These are phyloP conservation scores for Filosporella fistucella DNA, from an alignment of 495 filamentous ascomycete species.

Conservation along the genomic window DNA sequence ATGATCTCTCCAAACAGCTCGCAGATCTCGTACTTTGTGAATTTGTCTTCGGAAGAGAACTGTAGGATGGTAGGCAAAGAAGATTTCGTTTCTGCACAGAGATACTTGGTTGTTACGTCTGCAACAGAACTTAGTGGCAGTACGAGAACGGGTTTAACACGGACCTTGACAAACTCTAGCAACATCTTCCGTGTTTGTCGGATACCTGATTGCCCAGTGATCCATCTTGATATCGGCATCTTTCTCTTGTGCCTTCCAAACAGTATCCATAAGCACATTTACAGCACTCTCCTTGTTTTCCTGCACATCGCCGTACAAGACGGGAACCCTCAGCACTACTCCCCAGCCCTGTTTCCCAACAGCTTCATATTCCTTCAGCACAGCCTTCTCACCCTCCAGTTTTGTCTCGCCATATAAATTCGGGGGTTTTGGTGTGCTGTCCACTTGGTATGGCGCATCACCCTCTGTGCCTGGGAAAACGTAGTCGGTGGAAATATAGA, in stretches of 20 bases:
- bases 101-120: conserved; percentile 66
- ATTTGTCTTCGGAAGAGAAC: conserved; percentile 81
- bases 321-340: conserved; percentile 78
- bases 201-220: conserved; percentile 81
- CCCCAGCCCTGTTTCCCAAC: conserved; percentile 48
- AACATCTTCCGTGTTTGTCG: conserved; percentile 84
- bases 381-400: conserved; percentile 74
- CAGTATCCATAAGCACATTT: conserved; percentile 70
- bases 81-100: conserved; percentile 36
- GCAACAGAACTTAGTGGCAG: not conserved
- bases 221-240: conserved; percentile 71
- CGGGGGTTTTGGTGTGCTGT: conserved; percentile 60
- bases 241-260: conserved; percentile 61
- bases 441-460: conserved; percentile 78
- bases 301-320: conserved; percentile 71
- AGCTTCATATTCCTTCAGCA: conserved; percentile 52
- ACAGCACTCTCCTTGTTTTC: conserved; percentile 73
- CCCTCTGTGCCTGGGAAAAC: conserved; percentile 79
- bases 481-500: conserved; percentile 96
- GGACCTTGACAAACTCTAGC: conserved; percentile 64
- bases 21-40: conserved; percentile 92
- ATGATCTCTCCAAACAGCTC: conserved; percentile 75
- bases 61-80: conserved; percentile 70
- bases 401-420: conserved; percentile 91
- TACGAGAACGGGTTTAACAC: conserved; percentile 6